Evolutionary conservation across 805 yeast genomes (phyloP).

Genomic region (Saccharomycopsis malanga): DNA sequence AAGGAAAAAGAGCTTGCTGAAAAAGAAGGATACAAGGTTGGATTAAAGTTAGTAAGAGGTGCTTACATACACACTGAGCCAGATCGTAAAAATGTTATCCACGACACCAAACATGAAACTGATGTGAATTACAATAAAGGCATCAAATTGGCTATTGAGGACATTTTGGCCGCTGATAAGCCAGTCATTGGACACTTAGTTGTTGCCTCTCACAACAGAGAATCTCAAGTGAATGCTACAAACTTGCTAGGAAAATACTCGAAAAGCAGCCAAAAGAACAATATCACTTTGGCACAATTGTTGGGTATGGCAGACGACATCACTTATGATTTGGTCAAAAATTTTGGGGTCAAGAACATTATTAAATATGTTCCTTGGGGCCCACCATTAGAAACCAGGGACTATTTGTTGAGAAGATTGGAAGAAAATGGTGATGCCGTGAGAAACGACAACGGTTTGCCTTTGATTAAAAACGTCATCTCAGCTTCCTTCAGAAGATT

Average conservation of each 20-base stretch:
- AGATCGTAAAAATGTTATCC: slow-evolving; percentile 59
- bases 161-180: slow-evolving; percentile 37
- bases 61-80: slow-evolving; percentile 91
- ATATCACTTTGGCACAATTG: slow-evolving; percentile 82
- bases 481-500: slow-evolving; percentile 31
- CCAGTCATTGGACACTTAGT: slow-evolving; percentile 68
- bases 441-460: slow-evolving; percentile 75
- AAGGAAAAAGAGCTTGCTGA: slow-evolving; percentile 60
- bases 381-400: slow-evolving; percentile 89
- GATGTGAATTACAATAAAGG: slow-evolving; percentile 72
- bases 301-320: slow-evolving; percentile 94
- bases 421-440: slow-evolving; percentile 97
- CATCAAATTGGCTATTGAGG: slow-evolving; percentile 51
- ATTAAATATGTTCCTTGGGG: slow-evolving; percentile 98
- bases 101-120: slow-evolving; percentile 70
- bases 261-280: slow-evolving; percentile 35
- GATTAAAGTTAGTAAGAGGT: slow-evolving; percentile 88
- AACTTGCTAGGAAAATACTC: slow-evolving; percentile 35
- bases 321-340: slow-evolving; percentile 63
- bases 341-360: slow-evolving; percentile 62
- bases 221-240: slow-evolving; percentile 70
- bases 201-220: slow-evolving; percentile 84
- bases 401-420: slow-evolving; percentile 77
- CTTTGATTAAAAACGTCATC: slow-evolving; percentile 51
- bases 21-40: slow-evolving; percentile 58